A percentile compares a stretch with the other conserved stretches of the same genome.
phyloP scores from a whole-genome alignment of 1,284 basidiomycete genomes.

The Volvariella surrecta region DNA sequence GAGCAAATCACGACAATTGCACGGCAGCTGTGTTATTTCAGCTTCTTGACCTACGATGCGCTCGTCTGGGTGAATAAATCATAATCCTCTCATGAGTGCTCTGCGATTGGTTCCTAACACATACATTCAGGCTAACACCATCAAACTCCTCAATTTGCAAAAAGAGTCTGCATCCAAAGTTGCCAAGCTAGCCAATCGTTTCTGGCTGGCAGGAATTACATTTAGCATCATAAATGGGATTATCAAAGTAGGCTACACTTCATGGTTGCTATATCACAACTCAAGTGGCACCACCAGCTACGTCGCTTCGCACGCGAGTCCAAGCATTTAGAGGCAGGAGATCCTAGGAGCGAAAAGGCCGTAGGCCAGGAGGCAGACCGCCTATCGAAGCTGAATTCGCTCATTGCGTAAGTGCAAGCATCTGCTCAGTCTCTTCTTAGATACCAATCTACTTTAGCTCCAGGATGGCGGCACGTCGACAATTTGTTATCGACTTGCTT shows the following conservation, averaged over 20 bases:
- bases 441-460: conserved; percentile 34
- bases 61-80: conserved; percentile 75
- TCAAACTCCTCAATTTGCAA: conserved; percentile 62
- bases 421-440: neutral
- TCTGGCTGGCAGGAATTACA: conserved; percentile 88
- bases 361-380: conserved; percentile 60
- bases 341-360: conserved; percentile 49
- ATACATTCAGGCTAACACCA: conserved; percentile 45
- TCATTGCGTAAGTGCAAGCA: conserved; percentile 41
- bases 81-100: too few species aligned
- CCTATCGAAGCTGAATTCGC: conserved; percentile 48
- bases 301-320: conserved; percentile 52
- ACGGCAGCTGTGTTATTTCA: conserved; percentile 85
- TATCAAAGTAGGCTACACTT: conserved; percentile 43
- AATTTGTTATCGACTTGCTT: conserved; percentile 75
- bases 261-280: neutral
- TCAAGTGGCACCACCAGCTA: conserved; percentile 29
- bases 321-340: conserved; percentile 37
- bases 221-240: conserved; percentile 66
- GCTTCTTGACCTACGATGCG: conserved; percentile 81
- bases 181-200: conserved; percentile 70
- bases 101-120: conserved; percentile 4
- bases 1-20: conserved; percentile 80
- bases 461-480: conserved; percentile 57
- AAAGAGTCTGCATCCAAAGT: conserved; percentile 62